phyloP scores from a whole-genome alignment of 2,329 filamentous ascomycete species.

The Furcasterigmium sp. region DNA sequence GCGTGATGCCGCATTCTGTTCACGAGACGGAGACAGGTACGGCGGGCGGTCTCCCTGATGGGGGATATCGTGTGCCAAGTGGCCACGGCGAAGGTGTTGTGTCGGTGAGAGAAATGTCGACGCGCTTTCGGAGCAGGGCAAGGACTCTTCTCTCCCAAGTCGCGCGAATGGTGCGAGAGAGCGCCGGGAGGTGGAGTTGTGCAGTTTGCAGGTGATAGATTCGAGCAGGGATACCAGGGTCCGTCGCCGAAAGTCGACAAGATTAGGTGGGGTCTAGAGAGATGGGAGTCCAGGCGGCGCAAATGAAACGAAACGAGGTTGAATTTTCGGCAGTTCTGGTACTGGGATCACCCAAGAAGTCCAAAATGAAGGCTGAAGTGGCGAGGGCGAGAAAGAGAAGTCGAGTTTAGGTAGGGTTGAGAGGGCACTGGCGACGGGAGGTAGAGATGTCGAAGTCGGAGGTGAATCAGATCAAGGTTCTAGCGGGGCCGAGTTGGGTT shows the following conservation, averaged over 20 bases:
- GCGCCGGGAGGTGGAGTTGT: not conserved
- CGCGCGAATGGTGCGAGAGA: not conserved
- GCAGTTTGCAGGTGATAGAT: not conserved
- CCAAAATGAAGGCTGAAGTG: too few relatives aligned
- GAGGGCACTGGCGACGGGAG: too few relatives aligned
- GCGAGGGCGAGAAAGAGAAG: too few relatives aligned
- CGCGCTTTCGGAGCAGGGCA: not conserved
- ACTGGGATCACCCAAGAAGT: too few relatives aligned
- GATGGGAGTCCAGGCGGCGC: not conserved
- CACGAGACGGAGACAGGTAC: not conserved
- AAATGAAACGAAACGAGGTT: not conserved
- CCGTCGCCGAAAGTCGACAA: not conserved
- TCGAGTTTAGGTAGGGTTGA: too few relatives aligned
- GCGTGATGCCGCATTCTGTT: conserved; percentile 2
- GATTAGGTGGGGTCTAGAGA: not conserved
- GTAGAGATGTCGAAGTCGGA: too few relatives aligned
- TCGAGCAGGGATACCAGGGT: not conserved
- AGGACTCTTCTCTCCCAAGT: not conserved
- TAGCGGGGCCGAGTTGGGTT: too few relatives aligned
- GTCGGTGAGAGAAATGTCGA: conserved; percentile 1
- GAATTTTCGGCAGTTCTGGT: too few relatives aligned
- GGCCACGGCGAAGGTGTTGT: not conserved
- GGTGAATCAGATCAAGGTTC: too few relatives aligned
- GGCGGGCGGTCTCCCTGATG: not conserved
- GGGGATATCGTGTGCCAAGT: not conserved